Evolutionary conservation across 441 rosid genomes (phyloP).

Genomic region (Gossypium laxum): DNA sequence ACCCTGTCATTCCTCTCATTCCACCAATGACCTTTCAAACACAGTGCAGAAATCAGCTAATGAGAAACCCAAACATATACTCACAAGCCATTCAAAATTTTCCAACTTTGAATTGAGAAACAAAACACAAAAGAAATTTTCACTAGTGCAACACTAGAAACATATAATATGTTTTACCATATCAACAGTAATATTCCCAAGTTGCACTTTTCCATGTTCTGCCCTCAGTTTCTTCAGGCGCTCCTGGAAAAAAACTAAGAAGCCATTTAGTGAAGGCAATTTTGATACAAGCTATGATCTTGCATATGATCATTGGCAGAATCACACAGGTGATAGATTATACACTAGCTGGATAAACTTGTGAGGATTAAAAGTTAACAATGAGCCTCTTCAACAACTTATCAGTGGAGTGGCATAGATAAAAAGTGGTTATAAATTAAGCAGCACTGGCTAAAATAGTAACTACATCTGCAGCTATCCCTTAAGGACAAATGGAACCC

Average conservation of each 20-base stretch:
- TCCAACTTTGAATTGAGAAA: neutral
- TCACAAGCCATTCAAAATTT: neutral
- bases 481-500: neutral
- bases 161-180: constrained; percentile 45
- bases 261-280: neutral
- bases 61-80: neutral
- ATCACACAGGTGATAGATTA: constrained; percentile 5
- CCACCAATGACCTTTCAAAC: constrained; percentile 75
- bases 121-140: neutral
- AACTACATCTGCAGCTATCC: neutral
- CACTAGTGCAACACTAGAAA: neutral
- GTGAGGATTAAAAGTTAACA: neutral
- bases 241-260: constrained; percentile 36
- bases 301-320: neutral
- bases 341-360: neutral
- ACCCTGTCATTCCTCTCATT: constrained; percentile 97
- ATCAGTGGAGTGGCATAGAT: neutral
- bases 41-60: constrained; percentile 12
- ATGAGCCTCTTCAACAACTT: neutral
- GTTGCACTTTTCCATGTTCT: constrained; percentile 71
- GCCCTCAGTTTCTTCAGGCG: constrained; percentile 72
- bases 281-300: neutral
- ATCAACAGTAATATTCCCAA: constrained; percentile 83
- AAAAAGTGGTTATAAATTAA: neutral
- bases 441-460: neutral